These are phyloP conservation scores for Carpinus viminea DNA, from an alignment of 306 rosid genomes.

Conservation along the genomic window DNA sequence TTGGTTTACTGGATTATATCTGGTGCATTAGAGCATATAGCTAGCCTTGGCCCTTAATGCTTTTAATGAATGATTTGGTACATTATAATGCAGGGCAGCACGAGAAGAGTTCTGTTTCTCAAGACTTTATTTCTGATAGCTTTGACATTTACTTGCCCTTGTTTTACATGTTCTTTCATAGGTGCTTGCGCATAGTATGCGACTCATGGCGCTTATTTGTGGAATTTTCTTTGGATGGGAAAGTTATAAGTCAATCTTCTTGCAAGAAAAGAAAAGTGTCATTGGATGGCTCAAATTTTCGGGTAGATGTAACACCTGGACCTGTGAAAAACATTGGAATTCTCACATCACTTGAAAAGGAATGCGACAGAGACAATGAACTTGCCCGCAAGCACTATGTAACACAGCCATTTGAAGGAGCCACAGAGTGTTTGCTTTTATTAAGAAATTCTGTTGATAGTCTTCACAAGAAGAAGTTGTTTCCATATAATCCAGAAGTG, in stretches of 20 bases:
- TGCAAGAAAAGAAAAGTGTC: conserved; percentile 62
- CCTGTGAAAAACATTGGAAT: conserved; percentile 23
- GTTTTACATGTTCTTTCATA: conserved; percentile 31
- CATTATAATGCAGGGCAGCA: neutral
- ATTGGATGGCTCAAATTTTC: conserved; percentile 27
- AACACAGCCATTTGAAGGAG: conserved; percentile 46
- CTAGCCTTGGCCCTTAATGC: neutral
- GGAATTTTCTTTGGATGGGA: conserved; percentile 48
- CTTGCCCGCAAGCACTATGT: conserved; percentile 26
- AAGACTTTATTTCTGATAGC: conserved; percentile 2
- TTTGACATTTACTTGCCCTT: conserved; percentile 24
- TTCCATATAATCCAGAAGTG: conserved; percentile 76
- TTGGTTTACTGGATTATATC: neutral
- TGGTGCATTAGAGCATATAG: neutral
- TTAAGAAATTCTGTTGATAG: conserved; percentile 68
- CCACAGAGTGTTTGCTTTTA: conserved; percentile 64
- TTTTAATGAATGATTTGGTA: neutral
- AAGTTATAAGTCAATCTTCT: conserved; percentile 38
- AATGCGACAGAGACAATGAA: conserved; percentile 30
- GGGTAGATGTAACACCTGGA: conserved; percentile 26
- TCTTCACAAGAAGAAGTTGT: conserved; percentile 75
- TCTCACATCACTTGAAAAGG: conserved; percentile 23
- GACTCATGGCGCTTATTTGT: conserved; percentile 60
- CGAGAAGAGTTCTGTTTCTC: neutral
- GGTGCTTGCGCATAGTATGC: conserved; percentile 66